Base-by-base conservation (phyloP, 75 land plant genomes). In the Picea sitchensis region DNA sequence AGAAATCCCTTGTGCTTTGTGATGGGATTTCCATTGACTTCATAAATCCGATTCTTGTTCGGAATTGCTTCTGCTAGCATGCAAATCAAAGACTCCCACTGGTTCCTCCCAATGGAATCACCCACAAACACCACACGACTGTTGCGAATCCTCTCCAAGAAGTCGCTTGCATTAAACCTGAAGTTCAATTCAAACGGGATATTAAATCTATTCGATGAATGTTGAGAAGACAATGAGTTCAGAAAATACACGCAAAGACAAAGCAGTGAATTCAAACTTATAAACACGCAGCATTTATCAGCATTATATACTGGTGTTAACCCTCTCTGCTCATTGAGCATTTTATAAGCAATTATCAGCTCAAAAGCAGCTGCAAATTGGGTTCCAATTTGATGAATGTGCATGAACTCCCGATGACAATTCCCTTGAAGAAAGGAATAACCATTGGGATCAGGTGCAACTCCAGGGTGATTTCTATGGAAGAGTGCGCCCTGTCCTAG, bases 1-100 rank as follows among this genome's bases (percentile, higher is more conserved):
- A 95, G 83, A 76, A 63, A 90, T n/a, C 97, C 98, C 78, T 78
- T 87, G 85, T 93, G 96, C 60, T 95, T 95, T 47, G 92, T 89
- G 41, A 95, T 94, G 0, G 93, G 89, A 14, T 84, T 86, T 11
- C 99, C 95, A 69, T 88, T 81, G 31, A 80, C 77, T 78, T 95
- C 98, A 65, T 84, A 94, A 12, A 94, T 87, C 34, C 78, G 41
- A 6, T 88, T 84, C 82, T 85, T 81, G 86, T 95, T 82, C 0
- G 84, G 26, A 18, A 94, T 90, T 20, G 78, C 91, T 65, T 85
- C 83, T 9, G 92, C 77, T 2, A 95, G 86, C 92, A 92, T 95
- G 91, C 98, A 95, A 31, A 95, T 36, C 80, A 95, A 64, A 1
- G 98, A 95, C 81, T 95, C 98, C 97, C 98, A 95, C 44, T 95